phyloP scores from a whole-genome alignment of 2,329 filamentous ascomycete species.

The Alternaria hordeiaustralica region DNA sequence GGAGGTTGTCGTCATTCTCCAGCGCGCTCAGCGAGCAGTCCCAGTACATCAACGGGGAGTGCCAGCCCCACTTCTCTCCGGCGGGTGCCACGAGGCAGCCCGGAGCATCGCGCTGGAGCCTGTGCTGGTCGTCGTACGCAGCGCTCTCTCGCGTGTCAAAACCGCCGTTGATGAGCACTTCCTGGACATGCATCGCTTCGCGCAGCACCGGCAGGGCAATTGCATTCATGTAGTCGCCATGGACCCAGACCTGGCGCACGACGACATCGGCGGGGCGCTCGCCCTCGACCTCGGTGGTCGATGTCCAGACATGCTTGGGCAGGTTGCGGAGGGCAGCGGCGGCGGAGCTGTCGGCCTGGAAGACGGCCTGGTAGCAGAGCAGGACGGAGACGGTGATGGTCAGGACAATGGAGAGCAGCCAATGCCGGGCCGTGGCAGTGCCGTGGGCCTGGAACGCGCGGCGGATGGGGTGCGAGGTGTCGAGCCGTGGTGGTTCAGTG shows the following conservation, averaged over 20 bases:
- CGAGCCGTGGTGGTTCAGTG: conserved; percentile 72
- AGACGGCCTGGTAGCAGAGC: conserved; percentile 76
- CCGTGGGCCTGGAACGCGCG: conserved; percentile 72
- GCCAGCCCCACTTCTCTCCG: conserved; percentile 75
- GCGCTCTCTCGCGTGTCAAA: conserved; percentile 21
- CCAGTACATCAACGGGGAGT: conserved; percentile 86
- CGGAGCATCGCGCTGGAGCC: conserved; percentile 17
- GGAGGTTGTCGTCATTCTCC: conserved; percentile 65
- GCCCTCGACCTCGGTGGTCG: conserved; percentile 68
- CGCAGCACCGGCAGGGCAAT: conserved; percentile 70
- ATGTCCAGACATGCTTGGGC: conserved; percentile 83
- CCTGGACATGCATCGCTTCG: conserved; percentile 72
- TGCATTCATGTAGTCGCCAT: conserved; percentile 80
- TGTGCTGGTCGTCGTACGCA: conserved; percentile 1
- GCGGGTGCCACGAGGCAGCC: conserved; percentile 51
- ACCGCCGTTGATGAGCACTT: conserved; percentile 66
- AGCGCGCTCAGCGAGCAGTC: conserved; percentile 68
- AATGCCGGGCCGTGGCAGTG: conserved; percentile 73
- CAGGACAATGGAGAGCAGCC: conserved; percentile 74
- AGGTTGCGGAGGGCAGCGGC: conserved; percentile 74
- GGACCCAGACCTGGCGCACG: conserved; percentile 82
- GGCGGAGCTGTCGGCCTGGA: conserved; percentile 75
- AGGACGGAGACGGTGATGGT: conserved; percentile 74
- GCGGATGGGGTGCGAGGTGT: conserved; percentile 69
- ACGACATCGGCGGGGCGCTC: conserved; percentile 68